A percentile compares a stretch with the other conserved stretches of the same genome.
These are phyloP conservation scores for Pseudogymnoascus sp. DNA, from an alignment of 2,329 filamentous ascomycete genomes.

Conservation along the genomic window DNA sequence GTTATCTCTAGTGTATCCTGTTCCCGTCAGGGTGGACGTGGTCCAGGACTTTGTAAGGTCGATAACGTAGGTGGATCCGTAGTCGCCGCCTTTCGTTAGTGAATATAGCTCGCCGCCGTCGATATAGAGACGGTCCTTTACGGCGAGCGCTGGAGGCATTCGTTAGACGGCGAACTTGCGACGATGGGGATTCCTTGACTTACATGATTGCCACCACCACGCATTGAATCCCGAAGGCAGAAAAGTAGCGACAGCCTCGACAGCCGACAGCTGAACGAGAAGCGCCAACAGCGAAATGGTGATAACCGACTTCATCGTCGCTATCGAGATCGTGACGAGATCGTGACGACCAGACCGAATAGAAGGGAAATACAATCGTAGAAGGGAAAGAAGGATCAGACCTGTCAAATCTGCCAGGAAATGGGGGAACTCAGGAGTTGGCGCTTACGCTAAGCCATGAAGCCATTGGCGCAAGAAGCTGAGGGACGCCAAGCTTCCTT, in stretches of 20 bases:
- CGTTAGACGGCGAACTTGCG: neutral
- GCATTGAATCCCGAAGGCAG: neutral
- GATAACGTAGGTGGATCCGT: slow-evolving; percentile 11
- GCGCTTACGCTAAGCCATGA: neutral
- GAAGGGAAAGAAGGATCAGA: neutral
- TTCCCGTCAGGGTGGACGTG: slow-evolving; percentile 9
- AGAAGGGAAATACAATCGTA: neutral
- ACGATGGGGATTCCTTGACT: neutral
- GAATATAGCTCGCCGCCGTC: neutral
- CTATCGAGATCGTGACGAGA: neutral
- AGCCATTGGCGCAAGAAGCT: neutral
- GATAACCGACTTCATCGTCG: slow-evolving; percentile 3
- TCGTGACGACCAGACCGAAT: neutral
- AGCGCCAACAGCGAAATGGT: neutral
- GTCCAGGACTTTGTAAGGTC: slow-evolving; percentile 15
- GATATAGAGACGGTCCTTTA: slow-evolving; percentile 2
- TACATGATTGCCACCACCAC: slow-evolving; percentile 1
- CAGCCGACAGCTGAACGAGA: neutral
- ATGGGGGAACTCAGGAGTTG: neutral
- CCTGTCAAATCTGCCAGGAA: neutral
- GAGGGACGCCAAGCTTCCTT: neutral
- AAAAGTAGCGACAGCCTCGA: neutral
- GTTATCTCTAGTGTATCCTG: neutral
- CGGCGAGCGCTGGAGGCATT: neutral
- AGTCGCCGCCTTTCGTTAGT: neutral